Evolutionary conservation across 495 filamentous ascomycete species (phyloP).

Genomic region (Podospora bellae-mahoneyi): DNA sequence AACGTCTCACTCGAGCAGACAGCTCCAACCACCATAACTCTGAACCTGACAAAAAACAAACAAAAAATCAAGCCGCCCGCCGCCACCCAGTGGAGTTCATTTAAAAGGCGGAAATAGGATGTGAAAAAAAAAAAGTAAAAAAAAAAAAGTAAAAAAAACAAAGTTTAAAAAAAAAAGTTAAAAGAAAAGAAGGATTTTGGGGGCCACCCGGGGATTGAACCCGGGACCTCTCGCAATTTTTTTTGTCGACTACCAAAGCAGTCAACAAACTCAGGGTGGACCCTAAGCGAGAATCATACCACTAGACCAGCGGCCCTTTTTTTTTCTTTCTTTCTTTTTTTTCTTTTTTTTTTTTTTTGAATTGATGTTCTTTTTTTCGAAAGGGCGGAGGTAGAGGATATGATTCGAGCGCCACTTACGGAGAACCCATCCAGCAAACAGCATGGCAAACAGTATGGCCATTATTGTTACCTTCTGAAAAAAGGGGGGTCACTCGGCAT

Average conservation of each 20-base stretch:
- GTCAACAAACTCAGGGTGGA: not conserved
- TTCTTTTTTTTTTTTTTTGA: too few relatives aligned
- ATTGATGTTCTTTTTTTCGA: too few relatives aligned
- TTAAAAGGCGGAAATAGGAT: not conserved
- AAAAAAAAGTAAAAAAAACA: too few relatives aligned
- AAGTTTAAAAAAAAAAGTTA: not conserved
- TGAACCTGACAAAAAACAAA: too few relatives aligned
- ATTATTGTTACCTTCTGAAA: too few relatives aligned
- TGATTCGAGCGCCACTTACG: too few relatives aligned
- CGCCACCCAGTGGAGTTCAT: not conserved
- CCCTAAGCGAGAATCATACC: constrained; percentile 8
- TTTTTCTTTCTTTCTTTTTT: not conserved
- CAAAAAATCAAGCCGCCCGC: not conserved
- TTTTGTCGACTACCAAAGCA: not conserved
- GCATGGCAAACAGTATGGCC: too few relatives aligned
- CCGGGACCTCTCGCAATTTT: constrained; percentile 3
- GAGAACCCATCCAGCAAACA: too few relatives aligned
- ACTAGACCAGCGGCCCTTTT: constrained; percentile 6
- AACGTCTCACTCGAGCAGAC: too few relatives aligned
- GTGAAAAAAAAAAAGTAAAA: not conserved
- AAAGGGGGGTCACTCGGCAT: too few relatives aligned
- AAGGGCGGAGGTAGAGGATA: too few relatives aligned
- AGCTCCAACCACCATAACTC: too few relatives aligned
- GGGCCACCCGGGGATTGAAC: constrained; percentile 6
- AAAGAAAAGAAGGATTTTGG: not conserved